Evolutionary conservation across 75 land plant species (phyloP), one percentile per base, ranked within the genome.

Genomic region (Pinus albicaulis): DNA sequence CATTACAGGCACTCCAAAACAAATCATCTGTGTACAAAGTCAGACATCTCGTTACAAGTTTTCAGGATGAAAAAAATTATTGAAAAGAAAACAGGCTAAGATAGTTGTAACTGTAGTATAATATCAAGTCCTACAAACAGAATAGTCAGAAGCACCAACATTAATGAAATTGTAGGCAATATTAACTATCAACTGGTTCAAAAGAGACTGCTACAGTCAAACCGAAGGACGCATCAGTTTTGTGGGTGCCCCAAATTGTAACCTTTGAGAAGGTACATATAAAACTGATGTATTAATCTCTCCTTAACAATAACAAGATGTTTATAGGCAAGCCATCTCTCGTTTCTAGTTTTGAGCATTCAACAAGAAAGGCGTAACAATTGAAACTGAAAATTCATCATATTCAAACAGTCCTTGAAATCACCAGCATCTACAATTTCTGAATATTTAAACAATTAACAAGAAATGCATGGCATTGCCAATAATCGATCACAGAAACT

Each of bases 151-250:
- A 48, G 12, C 95, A 66, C 86, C 93, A 3, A 92, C 87, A 73
- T 92, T 92, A 61, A 92, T 74, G 73, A 92, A 71, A n/a, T 61
- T 61, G 12, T n/a, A 10, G 19, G 12, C 10, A 3, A n/a, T n/a
- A 24, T 19, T 48, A 48, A 48, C 53, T 10, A 2, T 48, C 12
- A 61, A 8, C 63, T 61, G 63, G 19, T n/a, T 4, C 8, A 61
- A 61, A 17, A 61, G 53, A 48, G 12, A 48, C 1, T 48, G 12
- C 41, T 6, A 38, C 6, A 38, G 41, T 38, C 41, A 38, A 5
- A 4, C 41, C 41, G 41, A 38, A 38, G 41, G 41, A 38, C 41
- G 6, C 6, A 5, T 6, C 41, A 38, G 59, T n/a, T 4, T 58
- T 17, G 1, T 19, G 0, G 3, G 22, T 58, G 19, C 41, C 41